phyloP scores from a whole-genome alignment of 441 rosid species.

The Syzygium syzygioides region DNA sequence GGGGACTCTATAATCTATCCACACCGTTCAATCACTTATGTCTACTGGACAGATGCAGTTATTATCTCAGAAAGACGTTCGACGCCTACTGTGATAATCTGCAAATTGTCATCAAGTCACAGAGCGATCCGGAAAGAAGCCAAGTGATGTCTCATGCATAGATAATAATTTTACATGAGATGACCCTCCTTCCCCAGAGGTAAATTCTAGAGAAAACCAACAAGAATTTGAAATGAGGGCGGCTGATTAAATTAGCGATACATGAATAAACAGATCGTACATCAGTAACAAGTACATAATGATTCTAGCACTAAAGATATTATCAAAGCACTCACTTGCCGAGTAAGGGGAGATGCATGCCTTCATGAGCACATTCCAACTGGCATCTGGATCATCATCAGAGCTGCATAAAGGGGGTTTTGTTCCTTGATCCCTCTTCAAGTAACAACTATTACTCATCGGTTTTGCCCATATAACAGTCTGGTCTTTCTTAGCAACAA shows the following conservation, averaged over 20 bases:
- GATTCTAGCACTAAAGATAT: neutral
- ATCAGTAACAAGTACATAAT: neutral
- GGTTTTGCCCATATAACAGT: slow-evolving; percentile 94
- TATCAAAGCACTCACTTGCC: slow-evolving; percentile 44
- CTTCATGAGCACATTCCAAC: slow-evolving; percentile 85
- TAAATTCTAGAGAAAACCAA: neutral
- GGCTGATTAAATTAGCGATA: neutral
- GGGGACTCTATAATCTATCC: neutral
- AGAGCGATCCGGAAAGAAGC: neutral
- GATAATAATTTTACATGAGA: neutral
- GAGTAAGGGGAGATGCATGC: slow-evolving; percentile 86
- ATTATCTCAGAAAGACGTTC: neutral
- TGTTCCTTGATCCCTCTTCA: slow-evolving; percentile 60
- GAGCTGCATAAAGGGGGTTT: slow-evolving; percentile 71
- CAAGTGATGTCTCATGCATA: neutral
- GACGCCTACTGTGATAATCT: neutral
- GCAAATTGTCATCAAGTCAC: neutral
- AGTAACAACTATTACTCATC: slow-evolving; percentile 66
- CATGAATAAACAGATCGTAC: neutral
- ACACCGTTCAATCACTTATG: neutral
- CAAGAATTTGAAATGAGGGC: neutral
- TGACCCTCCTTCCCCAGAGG: neutral
- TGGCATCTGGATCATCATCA: slow-evolving; percentile 73
- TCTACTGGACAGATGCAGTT: neutral
- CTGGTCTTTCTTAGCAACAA: slow-evolving; percentile 67